Base-by-base conservation (phyloP, 257 asterid genomes). In the Pogostemon cablin region DNA sequence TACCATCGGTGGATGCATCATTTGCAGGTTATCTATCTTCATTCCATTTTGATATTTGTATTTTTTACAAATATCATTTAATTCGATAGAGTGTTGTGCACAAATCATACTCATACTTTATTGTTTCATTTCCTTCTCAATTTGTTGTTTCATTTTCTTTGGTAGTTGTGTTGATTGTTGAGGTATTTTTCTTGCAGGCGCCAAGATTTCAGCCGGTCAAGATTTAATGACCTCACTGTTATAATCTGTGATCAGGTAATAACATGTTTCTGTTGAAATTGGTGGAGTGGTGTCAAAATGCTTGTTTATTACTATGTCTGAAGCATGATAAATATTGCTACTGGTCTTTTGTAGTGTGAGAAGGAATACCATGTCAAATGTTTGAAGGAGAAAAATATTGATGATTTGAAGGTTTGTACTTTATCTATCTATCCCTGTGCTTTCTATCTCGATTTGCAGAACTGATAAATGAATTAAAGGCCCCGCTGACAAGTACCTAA, bases 171-270 rank as follows among this genome's bases (percentile, higher is more conserved):
- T 69, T 62, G 58, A 75, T 47, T 57, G 66, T 69, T 62, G 58
- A 75, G 43, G 32, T 62, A 71, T 71, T 60, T 3, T 66, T 74
- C 62, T 46, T 79, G 85, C 83, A 91, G 99, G 86, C 80, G 81
- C 43, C 87, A 83, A 75, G 88, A 83, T 69, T 91, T 95, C 78
- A 83, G 84, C 80, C 82, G 65, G 65, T 76, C 81, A 12, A 90
- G 62, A 41, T 91, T 95, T 71, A 82, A 81, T 15, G 90, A 79
- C 48, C 82, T 72, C 11, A 95, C 99, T 42, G 96, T 95, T 63
- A 89, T 95, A 61, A 84, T 91, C 10, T 95, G 99, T 52, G 99
- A 91, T 75, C 98, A 95, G 96, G 98, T 91, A 82, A 12, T 44
- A 9, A 57, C 42, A 5, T 49, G 58, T 41, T 35, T 62, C 17